These are phyloP conservation scores for Crithidia fasciculata DNA, from an alignment of 208 protist genomes.

Conservation along the genomic window DNA sequence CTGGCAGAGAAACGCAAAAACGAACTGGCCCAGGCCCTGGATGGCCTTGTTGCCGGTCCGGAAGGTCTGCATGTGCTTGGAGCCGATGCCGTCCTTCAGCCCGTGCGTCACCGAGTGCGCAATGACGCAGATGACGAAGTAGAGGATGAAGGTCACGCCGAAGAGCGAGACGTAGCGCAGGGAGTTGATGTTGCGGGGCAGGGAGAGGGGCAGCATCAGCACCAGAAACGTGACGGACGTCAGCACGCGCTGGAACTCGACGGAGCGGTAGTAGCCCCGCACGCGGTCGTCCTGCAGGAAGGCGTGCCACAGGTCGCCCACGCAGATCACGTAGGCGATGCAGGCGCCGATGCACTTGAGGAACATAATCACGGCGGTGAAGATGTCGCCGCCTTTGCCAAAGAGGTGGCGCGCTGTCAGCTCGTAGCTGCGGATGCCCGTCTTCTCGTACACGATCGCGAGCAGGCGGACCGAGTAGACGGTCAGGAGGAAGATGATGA, in stretches of 20 bases:
- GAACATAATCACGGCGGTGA: slow-evolving; percentile 72
- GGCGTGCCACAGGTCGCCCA: slow-evolving; percentile 55
- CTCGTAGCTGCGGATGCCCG: slow-evolving; percentile 68
- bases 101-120: slow-evolving; percentile 44
- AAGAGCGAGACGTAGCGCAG: slow-evolving; percentile 77
- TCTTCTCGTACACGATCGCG: slow-evolving; percentile 52
- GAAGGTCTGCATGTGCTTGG: slow-evolving; percentile 39
- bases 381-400: slow-evolving; percentile 54
- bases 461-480: slow-evolving; percentile 75
- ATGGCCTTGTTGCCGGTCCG: slow-evolving; percentile 43
- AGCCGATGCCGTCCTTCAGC: slow-evolving; percentile 31
- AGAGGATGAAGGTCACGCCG: slow-evolving; percentile 67
- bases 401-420: slow-evolving; percentile 57
- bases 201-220: slow-evolving; percentile 77
- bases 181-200: slow-evolving; percentile 79
- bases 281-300: slow-evolving; percentile 53
- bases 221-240: slow-evolving; percentile 58
- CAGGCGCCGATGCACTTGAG: slow-evolving; percentile 80
- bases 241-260: slow-evolving; percentile 40
- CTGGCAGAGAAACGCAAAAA: slow-evolving; percentile 78
- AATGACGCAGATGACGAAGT: slow-evolving; percentile 72
- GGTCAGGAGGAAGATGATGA: slow-evolving; percentile 66
- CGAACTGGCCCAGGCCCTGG: slow-evolving; percentile 52
- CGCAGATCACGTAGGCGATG: slow-evolving; percentile 75
- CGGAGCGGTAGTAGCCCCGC: slow-evolving; percentile 29